Base-by-base conservation (phyloP, 352 stramenopile species). In the Pythium aquatile region DNA sequence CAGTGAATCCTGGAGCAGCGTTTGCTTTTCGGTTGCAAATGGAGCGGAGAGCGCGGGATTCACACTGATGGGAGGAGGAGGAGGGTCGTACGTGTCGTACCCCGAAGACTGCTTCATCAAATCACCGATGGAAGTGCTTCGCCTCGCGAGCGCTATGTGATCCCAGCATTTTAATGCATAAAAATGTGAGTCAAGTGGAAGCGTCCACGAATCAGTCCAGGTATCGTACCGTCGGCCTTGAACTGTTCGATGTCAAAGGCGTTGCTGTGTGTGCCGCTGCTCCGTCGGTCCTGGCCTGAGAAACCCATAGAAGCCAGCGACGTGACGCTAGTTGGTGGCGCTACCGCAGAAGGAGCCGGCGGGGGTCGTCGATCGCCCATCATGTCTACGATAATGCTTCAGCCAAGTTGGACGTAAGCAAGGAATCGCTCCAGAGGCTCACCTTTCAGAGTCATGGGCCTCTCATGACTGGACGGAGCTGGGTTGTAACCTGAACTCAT, bases 21-120 rank as follows among this genome's bases (percentile, higher is more conserved):
- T 63, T 53, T 85, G 77, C 40, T 77, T 80, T 17, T 85, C 76
- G 2, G 72, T 77, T 6, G 74, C 74, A 49, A 80, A 82, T 1
- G 77, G 74, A 11, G 66, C 69, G 0, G 56, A 64, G 4, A 77
- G 29, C 2, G 69, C 53, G 6, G 62, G 57, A 26, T 79, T 61
- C 20, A 65, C 47, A 14, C 40, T 9, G 32, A 9, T 9, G 32
- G 32, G 63, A 20, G 37, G 16, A 44, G 53, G 46, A 14, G 24
- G 48, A 14, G 44, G 59, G 44, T 57, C 46, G 40, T 56, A 56
- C 13, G 33, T 13, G 29, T 47, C 26, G 24, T 51, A 30, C 29
- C n/a, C 30, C 9, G 55, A 52, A 39, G 61, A 35, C 35, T 70
- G 67, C 47, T 59, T 30, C 26, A 73, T 30, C 10, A 64, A 2